A percentile compares a stretch with the other conserved stretches of the same genome.
Conservation (phyloP, 495 filamentous ascomycete species). For the Staphylotrichum tortipilum region DNA sequence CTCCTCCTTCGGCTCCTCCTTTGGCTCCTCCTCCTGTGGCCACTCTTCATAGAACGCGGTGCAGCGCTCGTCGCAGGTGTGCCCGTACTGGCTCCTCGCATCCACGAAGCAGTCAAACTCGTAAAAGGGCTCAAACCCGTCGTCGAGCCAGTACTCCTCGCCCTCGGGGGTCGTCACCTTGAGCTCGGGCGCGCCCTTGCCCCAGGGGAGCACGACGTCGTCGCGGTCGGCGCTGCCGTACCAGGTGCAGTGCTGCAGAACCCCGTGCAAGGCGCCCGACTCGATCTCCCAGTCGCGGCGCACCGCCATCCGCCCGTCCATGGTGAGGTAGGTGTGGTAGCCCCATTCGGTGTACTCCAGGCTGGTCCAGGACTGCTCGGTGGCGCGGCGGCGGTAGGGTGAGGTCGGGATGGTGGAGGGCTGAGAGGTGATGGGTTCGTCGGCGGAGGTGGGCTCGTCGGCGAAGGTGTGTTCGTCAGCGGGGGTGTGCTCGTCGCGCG, state of each 20-base stretch:
- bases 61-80: too few species aligned
- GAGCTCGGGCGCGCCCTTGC: neutral
- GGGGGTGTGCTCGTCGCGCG: neutral
- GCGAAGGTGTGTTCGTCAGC: neutral
- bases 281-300: neutral
- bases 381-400: neutral
- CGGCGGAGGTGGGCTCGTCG: neutral
- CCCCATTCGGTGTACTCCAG: constrained; percentile 1
- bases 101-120: too few species aligned
- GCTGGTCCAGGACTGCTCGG: constrained; percentile 1
- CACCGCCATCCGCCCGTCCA: neutral
- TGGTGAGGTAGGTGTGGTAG: neutral
- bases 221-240: neutral
- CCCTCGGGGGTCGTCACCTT: neutral
- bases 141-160: neutral
- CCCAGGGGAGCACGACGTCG: neutral
- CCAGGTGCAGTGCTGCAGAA: neutral
- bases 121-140: neutral
- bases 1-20: too few species aligned
- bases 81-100: too few species aligned
- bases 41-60: too few species aligned
- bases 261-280: neutral
- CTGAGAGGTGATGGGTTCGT: too few species aligned
- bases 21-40: too few species aligned
- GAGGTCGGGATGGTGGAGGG: neutral